Conservation (phyloP, 108 stramenopile species). For the Fragilariopsis cylindrus region DNA sequence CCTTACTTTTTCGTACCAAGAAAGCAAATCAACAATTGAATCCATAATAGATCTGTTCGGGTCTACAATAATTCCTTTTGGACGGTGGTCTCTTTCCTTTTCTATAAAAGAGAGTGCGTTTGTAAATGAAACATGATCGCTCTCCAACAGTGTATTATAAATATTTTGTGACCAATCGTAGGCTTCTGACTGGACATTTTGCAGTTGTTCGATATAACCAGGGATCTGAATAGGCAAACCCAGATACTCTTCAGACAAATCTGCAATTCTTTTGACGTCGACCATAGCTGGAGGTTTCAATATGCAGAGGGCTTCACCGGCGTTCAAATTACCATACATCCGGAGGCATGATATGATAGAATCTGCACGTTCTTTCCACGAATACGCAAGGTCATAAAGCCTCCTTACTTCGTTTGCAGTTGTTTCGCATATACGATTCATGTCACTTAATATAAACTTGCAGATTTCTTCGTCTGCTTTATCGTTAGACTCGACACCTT, state of each 20-base stretch:
- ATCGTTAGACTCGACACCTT: constrained; percentile 33
- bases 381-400: constrained; percentile 20
- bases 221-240: constrained; percentile 38
- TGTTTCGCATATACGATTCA: constrained; percentile 1
- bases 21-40: constrained; percentile 48
- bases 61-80: constrained; percentile 65
- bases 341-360: constrained; percentile 34
- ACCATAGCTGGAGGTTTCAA: constrained; percentile 45
- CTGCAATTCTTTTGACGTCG: constrained; percentile 46
- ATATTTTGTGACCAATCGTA: constrained; percentile 49
- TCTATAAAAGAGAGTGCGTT: constrained; percentile 18
- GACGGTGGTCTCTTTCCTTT: constrained; percentile 34
- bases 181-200: constrained; percentile 40
- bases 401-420: neutral
- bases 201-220: constrained; percentile 34
- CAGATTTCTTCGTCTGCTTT: constrained; percentile 50
- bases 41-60: constrained; percentile 52
- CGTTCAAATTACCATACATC: constrained; percentile 34
- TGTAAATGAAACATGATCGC: neutral
- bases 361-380: constrained; percentile 50
- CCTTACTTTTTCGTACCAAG: constrained; percentile 46
- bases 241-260: constrained; percentile 42
- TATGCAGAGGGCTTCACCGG: constrained; percentile 12
- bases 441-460: constrained; percentile 49
- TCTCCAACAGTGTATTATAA: constrained; percentile 2